Evolutionary conservation across 2,329 filamentous ascomycete genomes (phyloP).

Genomic region (Nemania diffusa): DNA sequence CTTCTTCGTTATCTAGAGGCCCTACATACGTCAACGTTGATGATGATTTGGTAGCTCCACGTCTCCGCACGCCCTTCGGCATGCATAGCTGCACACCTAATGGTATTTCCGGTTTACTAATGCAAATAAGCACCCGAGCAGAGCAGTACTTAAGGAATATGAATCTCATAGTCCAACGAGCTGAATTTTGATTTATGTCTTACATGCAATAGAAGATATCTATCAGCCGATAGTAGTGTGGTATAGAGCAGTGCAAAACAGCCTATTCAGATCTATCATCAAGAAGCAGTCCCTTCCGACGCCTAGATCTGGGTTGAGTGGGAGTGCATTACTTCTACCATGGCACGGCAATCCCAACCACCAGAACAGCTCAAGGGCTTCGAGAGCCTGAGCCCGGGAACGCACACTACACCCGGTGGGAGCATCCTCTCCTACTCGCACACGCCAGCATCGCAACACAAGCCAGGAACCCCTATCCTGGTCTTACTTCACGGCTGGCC

Average conservation of each 20-base stretch:
- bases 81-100: background rate
- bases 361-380: conserved; percentile 30
- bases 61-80: conserved; percentile 4
- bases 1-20: too few species aligned
- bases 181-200: background rate
- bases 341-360: conserved; percentile 9
- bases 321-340: background rate
- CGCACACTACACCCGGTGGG: conserved; percentile 24
- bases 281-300: background rate
- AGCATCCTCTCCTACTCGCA: conserved; percentile 33
- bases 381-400: conserved; percentile 20
- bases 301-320: background rate
- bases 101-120: background rate
- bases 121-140: background rate
- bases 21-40: background rate
- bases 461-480: conserved; percentile 28
- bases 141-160: background rate
- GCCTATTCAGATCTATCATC: background rate
- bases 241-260: background rate
- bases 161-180: background rate
- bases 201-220: background rate
- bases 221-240: too few species aligned
- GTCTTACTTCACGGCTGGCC: conserved; percentile 39
- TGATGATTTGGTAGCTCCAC: background rate
- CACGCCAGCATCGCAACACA: conserved; percentile 27